Conservation (phyloP, 495 filamentous ascomycete genomes). For the Tuber microsphaerosporum region DNA sequence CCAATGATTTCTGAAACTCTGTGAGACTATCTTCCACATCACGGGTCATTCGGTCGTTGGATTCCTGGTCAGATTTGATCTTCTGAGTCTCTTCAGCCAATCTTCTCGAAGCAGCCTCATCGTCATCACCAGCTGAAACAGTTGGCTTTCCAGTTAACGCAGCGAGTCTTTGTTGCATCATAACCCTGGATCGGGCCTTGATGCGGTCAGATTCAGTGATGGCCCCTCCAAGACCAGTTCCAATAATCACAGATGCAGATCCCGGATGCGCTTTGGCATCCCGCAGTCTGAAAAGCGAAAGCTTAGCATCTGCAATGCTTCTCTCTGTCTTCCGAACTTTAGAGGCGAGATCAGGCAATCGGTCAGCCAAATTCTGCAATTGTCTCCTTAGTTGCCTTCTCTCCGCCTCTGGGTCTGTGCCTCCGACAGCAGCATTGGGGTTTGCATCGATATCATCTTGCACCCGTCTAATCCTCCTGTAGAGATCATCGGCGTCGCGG, state of each 20-base stretch:
- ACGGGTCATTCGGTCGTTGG: slow-evolving; percentile 87
- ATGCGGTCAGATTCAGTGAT: slow-evolving; percentile 91
- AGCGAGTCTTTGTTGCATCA: slow-evolving; percentile 96
- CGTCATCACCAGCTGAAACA: slow-evolving; percentile 53
- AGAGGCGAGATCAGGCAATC: slow-evolving; percentile 83
- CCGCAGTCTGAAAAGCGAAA: slow-evolving; percentile 88
- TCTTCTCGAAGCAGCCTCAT: slow-evolving; percentile 67
- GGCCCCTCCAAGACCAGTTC: slow-evolving; percentile 83
- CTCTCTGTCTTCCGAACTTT: slow-evolving; percentile 86
- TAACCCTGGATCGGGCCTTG: slow-evolving; percentile 88
- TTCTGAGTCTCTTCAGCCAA: slow-evolving; percentile 80
- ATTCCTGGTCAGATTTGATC: slow-evolving; percentile 75
- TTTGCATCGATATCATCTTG: slow-evolving; percentile 96
- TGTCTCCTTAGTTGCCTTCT: slow-evolving; percentile 77
- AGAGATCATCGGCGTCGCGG: slow-evolving; percentile 87
- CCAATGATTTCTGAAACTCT: slow-evolving; percentile 77
- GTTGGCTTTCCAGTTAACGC: slow-evolving; percentile 78
- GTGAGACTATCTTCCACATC: slow-evolving; percentile 95
- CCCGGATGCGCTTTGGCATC: slow-evolving; percentile 89
- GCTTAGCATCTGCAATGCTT: slow-evolving; percentile 78
- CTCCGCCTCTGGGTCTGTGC: slow-evolving; percentile 77
- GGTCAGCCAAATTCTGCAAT: slow-evolving; percentile 78
- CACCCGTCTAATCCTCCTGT: slow-evolving; percentile 81
- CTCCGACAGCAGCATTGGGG: slow-evolving; percentile 66
- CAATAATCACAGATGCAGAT: slow-evolving; percentile 74